phyloP scores from a whole-genome alignment of 2,329 filamentous ascomycete genomes.

The Penicillium sp. region DNA sequence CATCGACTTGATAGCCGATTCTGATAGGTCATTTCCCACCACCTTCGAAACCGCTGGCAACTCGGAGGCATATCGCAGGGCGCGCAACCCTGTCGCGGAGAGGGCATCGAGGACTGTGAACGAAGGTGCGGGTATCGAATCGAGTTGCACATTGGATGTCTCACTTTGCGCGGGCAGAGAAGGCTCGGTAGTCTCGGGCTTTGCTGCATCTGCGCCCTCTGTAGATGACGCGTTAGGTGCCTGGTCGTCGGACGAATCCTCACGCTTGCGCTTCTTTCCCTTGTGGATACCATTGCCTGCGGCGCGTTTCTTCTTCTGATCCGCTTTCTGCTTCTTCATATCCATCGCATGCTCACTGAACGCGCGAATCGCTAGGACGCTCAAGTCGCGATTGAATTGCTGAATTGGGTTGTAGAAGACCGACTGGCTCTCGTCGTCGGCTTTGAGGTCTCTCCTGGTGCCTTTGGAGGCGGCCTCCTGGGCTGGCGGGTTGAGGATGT shows the following conservation, averaged over 20 bases:
- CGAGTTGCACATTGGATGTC: constrained; percentile 21
- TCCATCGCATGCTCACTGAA: constrained; percentile 71
- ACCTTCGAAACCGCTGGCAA: constrained; percentile 80
- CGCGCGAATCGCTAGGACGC: constrained; percentile 85
- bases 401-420: constrained; percentile 99
- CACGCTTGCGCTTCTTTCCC: constrained; percentile 43
- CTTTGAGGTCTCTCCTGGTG: constrained; percentile 46
- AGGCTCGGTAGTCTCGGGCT: constrained; percentile 15
- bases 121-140: constrained; percentile 40
- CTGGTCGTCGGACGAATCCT: constrained; percentile 23
- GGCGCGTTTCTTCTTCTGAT: constrained; percentile 37
- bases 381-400: constrained; percentile 96
- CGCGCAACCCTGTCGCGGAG: constrained; percentile 89
- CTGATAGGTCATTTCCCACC: constrained; percentile 86
- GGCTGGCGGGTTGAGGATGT: constrained; percentile 63
- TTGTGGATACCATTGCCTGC: constrained; percentile 36
- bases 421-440: constrained; percentile 65
- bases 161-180: not conserved
- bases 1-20: constrained; percentile 76
- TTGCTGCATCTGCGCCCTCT: constrained; percentile 23
- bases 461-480: constrained; percentile 45
- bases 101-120: constrained; percentile 94
- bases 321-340: constrained; percentile 54
- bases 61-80: constrained; percentile 87
- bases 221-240: constrained; percentile 4